Percentiles rank a stretch among this genome's conserved stretches.
Conservation (phyloP, 169 alveolate species). For the Plasmodium inui region DNA sequence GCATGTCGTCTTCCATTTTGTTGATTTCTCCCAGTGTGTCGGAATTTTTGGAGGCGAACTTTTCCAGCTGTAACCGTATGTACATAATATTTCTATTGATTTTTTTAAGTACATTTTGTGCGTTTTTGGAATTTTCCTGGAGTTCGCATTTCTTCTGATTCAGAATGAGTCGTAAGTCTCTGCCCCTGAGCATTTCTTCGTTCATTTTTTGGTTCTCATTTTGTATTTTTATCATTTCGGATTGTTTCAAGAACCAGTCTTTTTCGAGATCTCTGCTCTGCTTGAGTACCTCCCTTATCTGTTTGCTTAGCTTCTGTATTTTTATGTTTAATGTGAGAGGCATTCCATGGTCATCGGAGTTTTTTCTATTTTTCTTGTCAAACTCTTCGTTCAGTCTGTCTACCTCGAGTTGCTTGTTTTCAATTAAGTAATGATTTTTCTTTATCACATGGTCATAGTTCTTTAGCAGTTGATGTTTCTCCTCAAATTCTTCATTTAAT, state of each 20-base stretch:
- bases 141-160: constrained; percentile 69
- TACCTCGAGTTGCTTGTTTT: constrained; percentile 61
- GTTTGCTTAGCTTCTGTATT: constrained; percentile 57
- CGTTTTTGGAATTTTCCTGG: constrained; percentile 35
- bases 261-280: constrained; percentile 55
- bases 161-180: constrained; percentile 41
- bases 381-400: constrained; percentile 59
- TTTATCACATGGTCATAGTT: constrained; percentile 16
- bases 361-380: constrained; percentile 58
- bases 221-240: constrained; percentile 67
- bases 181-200: constrained; percentile 45
- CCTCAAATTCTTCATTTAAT: constrained; percentile 37
- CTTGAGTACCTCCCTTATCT: constrained; percentile 25
- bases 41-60: constrained; percentile 41
- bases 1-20: constrained; percentile 30
- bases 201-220: constrained; percentile 62
- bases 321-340: constrained; percentile 49
- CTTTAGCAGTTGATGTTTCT: constrained; percentile 24
- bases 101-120: constrained; percentile 17
- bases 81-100: constrained; percentile 49
- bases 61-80: constrained; percentile 66
- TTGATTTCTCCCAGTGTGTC: constrained; percentile 39
- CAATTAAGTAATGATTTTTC: constrained; percentile 64
- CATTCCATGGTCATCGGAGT: background rate
- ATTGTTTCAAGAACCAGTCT: constrained; percentile 68